phyloP scores from a whole-genome alignment of 2,329 filamentous ascomycete species.

The Paracoccidioides brasiliensis region DNA sequence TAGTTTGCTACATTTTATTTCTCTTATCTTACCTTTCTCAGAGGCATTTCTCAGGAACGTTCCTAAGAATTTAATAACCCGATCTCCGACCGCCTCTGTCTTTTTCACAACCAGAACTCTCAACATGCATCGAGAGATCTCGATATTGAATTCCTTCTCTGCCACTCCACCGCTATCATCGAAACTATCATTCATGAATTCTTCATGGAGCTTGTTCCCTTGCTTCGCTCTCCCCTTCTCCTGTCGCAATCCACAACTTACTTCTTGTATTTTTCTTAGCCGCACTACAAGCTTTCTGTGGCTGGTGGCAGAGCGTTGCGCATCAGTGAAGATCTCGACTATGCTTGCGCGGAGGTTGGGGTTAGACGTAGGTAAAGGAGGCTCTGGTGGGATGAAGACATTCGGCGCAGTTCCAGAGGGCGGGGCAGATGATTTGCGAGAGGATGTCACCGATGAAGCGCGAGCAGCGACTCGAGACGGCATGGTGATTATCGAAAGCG shows the following conservation, averaged over 20 bases:
- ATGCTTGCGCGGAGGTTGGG: constrained; percentile 59
- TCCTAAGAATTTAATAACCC: constrained; percentile 74
- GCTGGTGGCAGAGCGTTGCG: constrained; percentile 77
- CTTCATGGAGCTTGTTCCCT: constrained; percentile 10
- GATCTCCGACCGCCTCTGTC: constrained; percentile 76
- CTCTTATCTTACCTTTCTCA: constrained; percentile 38
- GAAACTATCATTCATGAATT: constrained; percentile 25
- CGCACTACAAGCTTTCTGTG: constrained; percentile 83
- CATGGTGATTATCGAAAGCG: constrained; percentile 15
- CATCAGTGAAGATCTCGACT: constrained; percentile 60
- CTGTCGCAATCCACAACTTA: constrained; percentile 50
- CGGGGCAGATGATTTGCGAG: constrained; percentile 38
- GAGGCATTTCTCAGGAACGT: constrained; percentile 62
- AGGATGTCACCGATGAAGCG: constrained; percentile 16
- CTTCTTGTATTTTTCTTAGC: constrained; percentile 79
- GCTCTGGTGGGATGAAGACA: constrained; percentile 51
- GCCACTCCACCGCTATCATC: constrained; percentile 53
- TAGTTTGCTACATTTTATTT: neutral
- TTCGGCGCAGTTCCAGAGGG: constrained; percentile 59
- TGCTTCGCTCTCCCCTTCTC: constrained; percentile 23
- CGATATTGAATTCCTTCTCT: constrained; percentile 74
- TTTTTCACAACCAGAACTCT: constrained; percentile 81
- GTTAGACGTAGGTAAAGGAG: constrained; percentile 23
- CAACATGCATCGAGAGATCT: constrained; percentile 71
- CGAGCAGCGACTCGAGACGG: constrained; percentile 28